Evolutionary conservation across 1,139 yeast species (phyloP), one percentile per base, ranked within the genome.

Genomic region (Pichia sp.): DNA sequence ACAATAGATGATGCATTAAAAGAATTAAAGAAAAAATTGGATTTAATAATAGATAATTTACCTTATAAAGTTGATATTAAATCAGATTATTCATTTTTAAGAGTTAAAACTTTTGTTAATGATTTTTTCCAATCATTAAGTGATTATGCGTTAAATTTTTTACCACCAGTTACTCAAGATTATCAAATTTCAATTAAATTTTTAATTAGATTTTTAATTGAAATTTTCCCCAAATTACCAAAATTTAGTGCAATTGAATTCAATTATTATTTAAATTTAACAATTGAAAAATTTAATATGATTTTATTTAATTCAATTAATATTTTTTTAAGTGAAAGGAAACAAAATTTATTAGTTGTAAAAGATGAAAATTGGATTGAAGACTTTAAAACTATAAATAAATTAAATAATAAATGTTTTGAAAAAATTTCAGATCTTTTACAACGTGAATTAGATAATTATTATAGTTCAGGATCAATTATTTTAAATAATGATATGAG

Each of bases 21-120:
- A 11, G 66, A 76, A 26, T 63, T 85, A 41, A 61, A 65, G 30
- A 57, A 58, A 11, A 77, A 80, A 52, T 63, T 72, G 39, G 65
- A 69, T 14, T 53, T 54, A 4, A 73, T 84, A 23, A 56, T 65
- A 26, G 59, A 61, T 18, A 71, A 72, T 45, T 62, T 85, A 48
- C 95, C 95, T 1, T 84, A 83, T 60, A 79, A 80, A 51, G 85
- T 85, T 47, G 86, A 82, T 52, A 66, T 70, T 18, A 69, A 72
- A 38, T 77, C 84, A 40, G 97, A 89, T 60, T 91, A 91, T 58
- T 81, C 95, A n/a, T 91, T 81, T 61, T 68, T 85, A 44, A 71
- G 97, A 45, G 83, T 89, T 42, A 81, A 85, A 54, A 79, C 86
- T 2, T 64, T 68, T 44, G 71, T 88, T 45, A 74, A 78, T 49